Evolutionary conservation across 2,329 filamentous ascomycete genomes (phyloP).

Genomic region (Juglanconis juglandina): DNA sequence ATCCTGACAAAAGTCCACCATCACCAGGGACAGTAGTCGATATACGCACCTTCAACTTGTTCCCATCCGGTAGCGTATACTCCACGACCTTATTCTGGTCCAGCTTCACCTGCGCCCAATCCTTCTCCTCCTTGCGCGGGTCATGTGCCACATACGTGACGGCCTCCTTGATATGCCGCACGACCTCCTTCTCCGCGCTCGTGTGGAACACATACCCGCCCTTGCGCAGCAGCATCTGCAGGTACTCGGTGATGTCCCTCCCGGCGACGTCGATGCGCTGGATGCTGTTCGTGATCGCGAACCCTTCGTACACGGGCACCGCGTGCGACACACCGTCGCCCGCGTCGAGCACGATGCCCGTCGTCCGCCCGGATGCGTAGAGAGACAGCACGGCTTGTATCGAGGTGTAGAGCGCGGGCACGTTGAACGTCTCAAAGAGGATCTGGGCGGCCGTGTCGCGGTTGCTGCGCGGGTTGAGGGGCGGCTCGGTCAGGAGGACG

Average conservation of each 20-base stretch:
- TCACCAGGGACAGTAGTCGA: neutral
- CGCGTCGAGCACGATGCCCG: constrained; percentile 90
- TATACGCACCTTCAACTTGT: constrained; percentile 76
- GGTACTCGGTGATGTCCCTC: constrained; percentile 90
- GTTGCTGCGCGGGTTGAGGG: constrained; percentile 91
- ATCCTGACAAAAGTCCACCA: neutral
- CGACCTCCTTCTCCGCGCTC: constrained; percentile 98
- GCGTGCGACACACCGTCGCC: constrained; percentile 97
- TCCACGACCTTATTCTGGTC: constrained; percentile 77
- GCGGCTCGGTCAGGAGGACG: constrained; percentile 91
- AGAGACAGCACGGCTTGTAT: constrained; percentile 95
- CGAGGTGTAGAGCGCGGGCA: constrained; percentile 91
- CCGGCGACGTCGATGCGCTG: constrained; percentile 94
- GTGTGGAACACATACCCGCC: constrained; percentile 94
- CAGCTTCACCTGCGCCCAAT: constrained; percentile 79
- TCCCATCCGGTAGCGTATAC: constrained; percentile 87
- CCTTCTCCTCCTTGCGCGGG: constrained; percentile 92
- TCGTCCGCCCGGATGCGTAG: constrained; percentile 93
- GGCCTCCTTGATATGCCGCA: constrained; percentile 93
- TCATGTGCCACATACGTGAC: constrained; percentile 88
- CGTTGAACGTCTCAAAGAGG: constrained; percentile 98
- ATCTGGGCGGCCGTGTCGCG: constrained; percentile 96
- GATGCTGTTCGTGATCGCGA: constrained; percentile 94
- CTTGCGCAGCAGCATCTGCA: constrained; percentile 88
- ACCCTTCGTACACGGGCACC: constrained; percentile 96